These are phyloP conservation scores for Lentinula raphanica DNA, from an alignment of 768 basidiomycete genomes.

Conservation along the genomic window DNA sequence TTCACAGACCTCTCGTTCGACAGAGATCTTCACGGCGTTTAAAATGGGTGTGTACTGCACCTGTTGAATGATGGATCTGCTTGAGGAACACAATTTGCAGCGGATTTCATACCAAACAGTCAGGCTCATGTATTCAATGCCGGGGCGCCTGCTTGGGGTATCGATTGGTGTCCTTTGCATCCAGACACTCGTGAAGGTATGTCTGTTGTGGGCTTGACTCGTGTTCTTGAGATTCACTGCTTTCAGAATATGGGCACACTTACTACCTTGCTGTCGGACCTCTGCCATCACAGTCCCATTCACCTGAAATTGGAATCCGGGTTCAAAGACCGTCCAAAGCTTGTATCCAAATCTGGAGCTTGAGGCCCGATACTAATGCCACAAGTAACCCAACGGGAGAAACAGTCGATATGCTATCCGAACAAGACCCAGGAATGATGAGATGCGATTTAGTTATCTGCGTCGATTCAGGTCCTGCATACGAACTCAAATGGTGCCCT, in stretches of 20 bases:
- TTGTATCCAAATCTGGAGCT: conserved; percentile 86
- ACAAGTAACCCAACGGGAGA: neutral
- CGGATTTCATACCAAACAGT: conserved; percentile 52
- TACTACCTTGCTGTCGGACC: conserved; percentile 86
- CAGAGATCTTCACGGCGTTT: conserved; percentile 52
- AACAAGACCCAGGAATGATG: conserved; percentile 41
- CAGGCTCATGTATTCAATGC: conserved; percentile 74
- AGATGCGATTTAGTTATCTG: conserved; percentile 84
- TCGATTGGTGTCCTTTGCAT: conserved; percentile 91
- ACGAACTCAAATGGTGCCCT: conserved; percentile 91
- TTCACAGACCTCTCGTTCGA: conserved; percentile 41
- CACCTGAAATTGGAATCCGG: conserved; percentile 62
- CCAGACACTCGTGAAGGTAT: conserved; percentile 49
- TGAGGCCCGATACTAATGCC: conserved; percentile 18
- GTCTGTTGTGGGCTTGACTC: conserved; percentile 11
- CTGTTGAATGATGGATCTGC: neutral
- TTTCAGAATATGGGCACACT: conserved; percentile 45
- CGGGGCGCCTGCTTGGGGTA: conserved; percentile 84
- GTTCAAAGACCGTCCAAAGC: conserved; percentile 49
- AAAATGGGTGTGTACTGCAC: conserved; percentile 46
- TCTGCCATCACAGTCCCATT: conserved; percentile 58
- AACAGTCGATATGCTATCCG: conserved; percentile 22
- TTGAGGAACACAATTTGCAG: conserved; percentile 30
- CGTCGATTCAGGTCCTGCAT: conserved; percentile 72
- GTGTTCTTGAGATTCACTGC: neutral